Evolutionary conservation across 2,329 filamentous ascomycete species (phyloP).

Genomic region (Tolypocladium amazonense): DNA sequence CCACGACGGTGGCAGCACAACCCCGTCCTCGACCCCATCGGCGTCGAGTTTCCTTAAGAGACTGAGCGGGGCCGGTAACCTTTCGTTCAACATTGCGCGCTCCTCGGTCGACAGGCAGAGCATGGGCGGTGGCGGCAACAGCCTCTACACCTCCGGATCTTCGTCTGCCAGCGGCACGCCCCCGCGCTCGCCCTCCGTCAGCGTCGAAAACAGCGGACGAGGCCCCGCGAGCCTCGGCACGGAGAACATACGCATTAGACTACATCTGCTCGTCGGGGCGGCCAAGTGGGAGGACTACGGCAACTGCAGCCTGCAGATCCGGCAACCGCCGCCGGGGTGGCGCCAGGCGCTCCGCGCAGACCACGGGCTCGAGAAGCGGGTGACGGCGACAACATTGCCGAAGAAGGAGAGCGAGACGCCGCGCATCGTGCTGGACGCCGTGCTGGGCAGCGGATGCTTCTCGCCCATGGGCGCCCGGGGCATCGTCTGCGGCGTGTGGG

Average conservation of each 20-base stretch:
- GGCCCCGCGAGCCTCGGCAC: slow-evolving; percentile 52
- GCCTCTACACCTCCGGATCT: slow-evolving; percentile 49
- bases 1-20: slow-evolving; percentile 64
- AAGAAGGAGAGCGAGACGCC: slow-evolving; percentile 46
- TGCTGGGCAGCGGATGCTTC: slow-evolving; percentile 75
- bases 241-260: slow-evolving; percentile 68
- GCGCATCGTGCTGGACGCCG: slow-evolving; percentile 67
- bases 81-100: slow-evolving; percentile 70
- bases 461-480: slow-evolving; percentile 74
- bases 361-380: slow-evolving; percentile 69
- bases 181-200: slow-evolving; percentile 48
- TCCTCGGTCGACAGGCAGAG: slow-evolving; percentile 57
- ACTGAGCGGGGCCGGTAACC: slow-evolving; percentile 59
- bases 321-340: slow-evolving; percentile 57
- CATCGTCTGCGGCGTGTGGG: slow-evolving; percentile 83
- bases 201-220: slow-evolving; percentile 38
- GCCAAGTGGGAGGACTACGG: slow-evolving; percentile 90
- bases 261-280: slow-evolving; percentile 68
- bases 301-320: slow-evolving; percentile 71
- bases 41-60: slow-evolving; percentile 73
- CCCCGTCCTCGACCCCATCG: slow-evolving; percentile 47
- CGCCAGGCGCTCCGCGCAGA: slow-evolving; percentile 47
- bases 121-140: slow-evolving; percentile 41
- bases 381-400: slow-evolving; percentile 65
- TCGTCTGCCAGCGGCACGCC: slow-evolving; percentile 39